phyloP scores from a whole-genome alignment of 192 early-diverging fungal genomes.

The Phycomyces nitens region DNA sequence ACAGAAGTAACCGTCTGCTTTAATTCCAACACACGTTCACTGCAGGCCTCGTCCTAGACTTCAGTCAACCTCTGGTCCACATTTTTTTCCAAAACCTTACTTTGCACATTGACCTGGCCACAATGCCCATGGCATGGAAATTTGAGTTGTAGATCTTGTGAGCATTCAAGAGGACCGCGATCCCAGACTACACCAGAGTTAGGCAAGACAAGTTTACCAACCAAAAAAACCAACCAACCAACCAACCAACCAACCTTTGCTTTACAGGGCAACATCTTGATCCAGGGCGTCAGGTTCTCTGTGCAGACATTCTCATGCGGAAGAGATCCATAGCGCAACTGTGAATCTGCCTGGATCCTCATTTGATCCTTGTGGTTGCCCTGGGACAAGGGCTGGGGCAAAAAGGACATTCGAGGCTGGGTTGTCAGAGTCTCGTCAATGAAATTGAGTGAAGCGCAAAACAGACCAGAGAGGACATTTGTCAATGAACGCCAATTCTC shows the following conservation, averaged over 20 bases:
- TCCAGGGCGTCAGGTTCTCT: conserved; percentile 97
- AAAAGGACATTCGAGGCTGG: conserved; percentile 53
- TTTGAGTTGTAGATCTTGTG: conserved; percentile 88
- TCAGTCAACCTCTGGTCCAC: conserved; percentile 40
- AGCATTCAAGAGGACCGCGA: conserved; percentile 85
- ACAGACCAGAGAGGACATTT: conserved; percentile 89
- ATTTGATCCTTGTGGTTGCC: conserved; percentile 17
- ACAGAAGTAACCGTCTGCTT: conserved; percentile 78
- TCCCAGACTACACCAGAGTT: conserved; percentile 58
- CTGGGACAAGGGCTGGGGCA: conserved; percentile 41
- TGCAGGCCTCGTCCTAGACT: conserved; percentile 44
- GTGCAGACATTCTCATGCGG: conserved; percentile 95
- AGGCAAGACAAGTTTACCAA: no score
- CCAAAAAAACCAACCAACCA: no score
- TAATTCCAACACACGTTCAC: conserved; percentile 52
- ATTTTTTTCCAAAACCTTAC: conserved; percentile 29
- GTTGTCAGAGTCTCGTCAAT: conserved; percentile 77
- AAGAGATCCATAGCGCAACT: conserved; percentile 73
- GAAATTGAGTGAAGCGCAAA: conserved; percentile 96
- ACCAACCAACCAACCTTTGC: conserved; percentile 70
- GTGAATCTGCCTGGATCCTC: conserved; percentile 4
- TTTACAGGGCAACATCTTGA: conserved; percentile 93
- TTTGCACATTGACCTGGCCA: conserved; percentile 54
- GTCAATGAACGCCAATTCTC: conserved; percentile 81
- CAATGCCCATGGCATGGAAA: conserved; percentile 87